Base-by-base conservation (phyloP, 2,329 filamentous ascomycete species). In the Iodosphaeria phyllophila region DNA sequence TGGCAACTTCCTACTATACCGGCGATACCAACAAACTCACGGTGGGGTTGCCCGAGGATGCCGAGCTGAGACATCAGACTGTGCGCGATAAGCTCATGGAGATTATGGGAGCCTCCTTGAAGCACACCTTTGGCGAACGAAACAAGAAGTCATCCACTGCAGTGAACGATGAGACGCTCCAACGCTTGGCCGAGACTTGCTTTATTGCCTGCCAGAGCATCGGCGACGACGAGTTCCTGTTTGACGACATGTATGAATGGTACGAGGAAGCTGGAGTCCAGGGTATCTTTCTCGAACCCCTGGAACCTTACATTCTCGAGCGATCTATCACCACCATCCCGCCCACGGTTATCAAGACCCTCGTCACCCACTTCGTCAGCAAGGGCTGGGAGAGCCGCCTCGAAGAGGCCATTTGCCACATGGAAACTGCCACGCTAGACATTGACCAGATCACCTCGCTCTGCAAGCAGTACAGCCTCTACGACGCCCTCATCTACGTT, bases 401-500 rank as follows among this genome's bases (percentile, higher is more conserved):
- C 6, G 91, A 98, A 50, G 86, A 95, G 48, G 76, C 95, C 47
- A 77, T 98, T 16, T 95, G 86, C 45, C 74, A 86, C 34, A 74
- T 98, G 52, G 76, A 92, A 39, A 92, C 86, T 2, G 59, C 68
- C 9, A 92, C 83, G 0, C 72, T 98, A 43, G 91, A 98, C 44
- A 72, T 98, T 36, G 86, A 98, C 44, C 80, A 95, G 47, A 71
- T 92, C 29, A 93, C 86, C 0, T 64, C 66, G 8, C 58, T 98
- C 13, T 98, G 89, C 60, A 92, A 89, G 46, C 75, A 86, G 43
- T 74, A 95, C 46, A 70, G 76, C 35, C 63, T 98, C 4, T 98
- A 93, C 42, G 91, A 98, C 48, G 91, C 89, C 3, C 65, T 93
- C 28, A 83, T 91, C 21, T 93, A 95, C 44, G 78, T 98, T 28